Base-by-base conservation (phyloP, 352 stramenopile genomes). In the Plasmopara halstedii region DNA sequence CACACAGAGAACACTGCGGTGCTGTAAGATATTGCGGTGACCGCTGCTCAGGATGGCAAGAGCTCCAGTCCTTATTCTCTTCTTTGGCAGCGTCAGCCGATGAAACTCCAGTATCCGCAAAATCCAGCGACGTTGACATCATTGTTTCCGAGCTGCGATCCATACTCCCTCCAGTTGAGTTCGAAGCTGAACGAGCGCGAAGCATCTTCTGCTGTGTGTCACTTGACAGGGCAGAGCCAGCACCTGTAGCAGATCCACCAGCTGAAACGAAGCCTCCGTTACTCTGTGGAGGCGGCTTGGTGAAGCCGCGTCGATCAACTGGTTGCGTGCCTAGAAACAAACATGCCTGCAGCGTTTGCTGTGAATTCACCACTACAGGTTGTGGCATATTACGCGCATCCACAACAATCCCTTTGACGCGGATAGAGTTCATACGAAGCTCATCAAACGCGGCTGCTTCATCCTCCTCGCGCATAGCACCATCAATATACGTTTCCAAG, bases 51-150 rank as follows among this genome's bases (percentile, higher is more conserved):
- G 83, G 83, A 18, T 84, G 78, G 18, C 83, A 94, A 6, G 77
- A 83, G 38, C 80, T 94, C 83, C 83, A 94, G 52, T 94, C 83
- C 42, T 94, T 94, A 63, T 88, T 85, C 17, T 92, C 83, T 38
- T 94, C 83, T 14, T 81, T 71, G 2, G 64, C 80, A 3, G 78
- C 59, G 29, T 89, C 80, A 19, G 59, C 45, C 7, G 56, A 58
- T 20, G 68, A 70, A n/a, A 70, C 64, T 17, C 81, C 67, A 21
- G 73, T 73, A 34, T 89, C 77, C 14, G 71, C 63, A 62, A 83
- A 87, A 35, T 87, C 76, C 23, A 80, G 60, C 17, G 59, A 64
- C 17, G 58, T 46, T 29, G 53, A 50, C 50, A 61, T 58, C 40
- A 59, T 48, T 9, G 77, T 80, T 47, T 94, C 83, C 6, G 80